Conservation (phyloP, 352 stramenopile species). For the Pythium insidiosum region DNA sequence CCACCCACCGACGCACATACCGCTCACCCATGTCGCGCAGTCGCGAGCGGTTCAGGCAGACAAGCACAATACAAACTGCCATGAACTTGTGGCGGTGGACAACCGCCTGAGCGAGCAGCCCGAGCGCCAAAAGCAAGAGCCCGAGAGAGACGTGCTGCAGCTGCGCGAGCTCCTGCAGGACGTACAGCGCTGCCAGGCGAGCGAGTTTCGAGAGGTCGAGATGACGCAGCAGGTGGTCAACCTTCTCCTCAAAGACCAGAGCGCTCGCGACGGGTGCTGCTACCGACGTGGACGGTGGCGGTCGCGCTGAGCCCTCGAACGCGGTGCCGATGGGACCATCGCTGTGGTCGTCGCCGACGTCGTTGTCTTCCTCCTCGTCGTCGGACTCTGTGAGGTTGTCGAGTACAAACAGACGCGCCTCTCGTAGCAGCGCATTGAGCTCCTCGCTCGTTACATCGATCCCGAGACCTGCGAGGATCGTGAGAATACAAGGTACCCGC, state of each 20-base stretch:
- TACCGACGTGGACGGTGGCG: too few relatives aligned
- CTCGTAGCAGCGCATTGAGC: conserved; percentile 33
- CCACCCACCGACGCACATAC: conserved; percentile 35
- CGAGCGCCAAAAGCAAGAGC: conserved; percentile 36
- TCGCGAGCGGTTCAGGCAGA: conserved; percentile 56
- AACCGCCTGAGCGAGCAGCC: conserved; percentile 35
- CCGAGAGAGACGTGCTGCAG: conserved; percentile 38
- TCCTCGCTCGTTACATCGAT: conserved; percentile 25
- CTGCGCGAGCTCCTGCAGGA: conserved; percentile 42
- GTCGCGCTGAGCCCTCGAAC: too few relatives aligned
- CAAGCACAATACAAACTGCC: conserved; percentile 53
- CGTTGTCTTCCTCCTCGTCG: conserved; percentile 21
- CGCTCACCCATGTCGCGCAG: conserved; percentile 26
- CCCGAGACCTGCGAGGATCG: conserved; percentile 41
- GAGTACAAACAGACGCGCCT: conserved; percentile 45
- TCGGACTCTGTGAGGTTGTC: conserved; percentile 32
- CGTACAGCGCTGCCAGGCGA: conserved; percentile 39
- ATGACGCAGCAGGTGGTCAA: conserved; percentile 41
- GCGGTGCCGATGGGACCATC: too few relatives aligned
- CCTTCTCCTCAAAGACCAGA: conserved; percentile 46
- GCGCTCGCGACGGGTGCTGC: conserved; percentile 3
- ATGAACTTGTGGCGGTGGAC: conserved; percentile 73
- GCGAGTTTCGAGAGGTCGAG: conserved; percentile 45
- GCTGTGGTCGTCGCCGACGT: background rate
- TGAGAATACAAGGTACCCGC: too few relatives aligned